Base-by-base conservation (phyloP, 768 basidiomycete genomes). In the Phaeotremella skinneri region DNA sequence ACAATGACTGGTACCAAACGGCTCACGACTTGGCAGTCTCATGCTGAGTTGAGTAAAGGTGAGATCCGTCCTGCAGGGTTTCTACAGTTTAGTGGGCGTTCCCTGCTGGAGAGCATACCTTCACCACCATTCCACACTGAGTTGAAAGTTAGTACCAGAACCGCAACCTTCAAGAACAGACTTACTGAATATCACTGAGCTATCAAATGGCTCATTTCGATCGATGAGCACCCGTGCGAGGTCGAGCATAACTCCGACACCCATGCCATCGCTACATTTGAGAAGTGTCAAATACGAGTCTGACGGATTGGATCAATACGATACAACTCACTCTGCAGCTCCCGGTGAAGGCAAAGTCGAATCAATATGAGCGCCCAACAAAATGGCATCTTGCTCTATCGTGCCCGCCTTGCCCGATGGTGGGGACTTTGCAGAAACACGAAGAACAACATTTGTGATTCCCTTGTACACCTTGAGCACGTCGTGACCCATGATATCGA, bases 71-170 rank as follows among this genome's bases (percentile, higher is more conserved):
- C 76, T 97, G 94, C 29, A 98, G 79, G 0, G 88, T 90, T 73
- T 98, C 93, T 74, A 23, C 23, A 3, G 3, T n/a, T 67, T 32
- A 67, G 65, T 43, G 14, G n/a, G n/a, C 2, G 21, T 39, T 9
- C 20, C 14, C 4, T n/a, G 4, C 14, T 26, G 14, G 23, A 4
- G 3, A 26, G 21, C 61, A 21, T 43, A 72, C 73, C 73, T 76
- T 98, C 93, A 11, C 88, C 94, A 61, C 94, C 83, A 66, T 97
- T 97, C 80, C 94, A 96, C 61, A 98, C 90, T 92, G 61, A 43
- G 39, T 26, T 25, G 37, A 39, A 49, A 25, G 27, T 60, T 52
- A 61, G 17, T 55, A 9, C 25, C 3, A 2, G 16, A 37, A 37
- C 34, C 34, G 34, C 17, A 7, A 37, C 34, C 7, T 7, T 7